These are phyloP conservation scores for Phytopythium oedochilum DNA, from an alignment of 352 stramenopile genomes.

Conservation along the genomic window DNA sequence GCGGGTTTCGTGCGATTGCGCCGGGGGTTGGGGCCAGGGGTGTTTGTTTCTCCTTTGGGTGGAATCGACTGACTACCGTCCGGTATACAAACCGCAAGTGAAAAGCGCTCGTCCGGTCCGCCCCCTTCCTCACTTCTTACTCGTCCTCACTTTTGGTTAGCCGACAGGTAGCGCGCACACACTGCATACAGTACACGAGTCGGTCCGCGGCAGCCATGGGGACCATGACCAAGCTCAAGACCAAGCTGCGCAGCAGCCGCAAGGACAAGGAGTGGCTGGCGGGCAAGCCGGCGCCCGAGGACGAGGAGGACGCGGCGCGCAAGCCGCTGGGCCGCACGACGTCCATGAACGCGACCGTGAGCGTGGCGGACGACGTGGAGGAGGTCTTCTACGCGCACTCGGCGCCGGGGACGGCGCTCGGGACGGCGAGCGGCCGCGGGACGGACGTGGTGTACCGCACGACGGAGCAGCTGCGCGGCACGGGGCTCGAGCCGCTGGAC, in stretches of 20 bases:
- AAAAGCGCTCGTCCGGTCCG: too few species aligned
- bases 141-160: constrained; percentile 4
- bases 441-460: constrained; percentile 40
- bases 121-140: neutral
- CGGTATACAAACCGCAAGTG: neutral
- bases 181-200: neutral
- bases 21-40: too few species aligned
- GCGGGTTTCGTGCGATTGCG: too few species aligned
- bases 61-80: neutral
- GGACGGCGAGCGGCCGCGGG: neutral
- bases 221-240: constrained; percentile 66
- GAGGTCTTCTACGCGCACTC: constrained; percentile 46
- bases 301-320: constrained; percentile 30
- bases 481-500: constrained; percentile 44
- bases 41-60: too few species aligned
- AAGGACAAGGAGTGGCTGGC: constrained; percentile 28
- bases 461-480: constrained; percentile 52
- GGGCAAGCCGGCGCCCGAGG: constrained; percentile 36
- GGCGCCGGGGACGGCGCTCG: constrained; percentile 9
- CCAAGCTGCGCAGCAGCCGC: constrained; percentile 38
- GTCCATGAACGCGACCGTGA: constrained; percentile 22
- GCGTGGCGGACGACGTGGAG: constrained; percentile 65
- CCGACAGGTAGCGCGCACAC: neutral
- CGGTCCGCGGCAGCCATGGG: constrained; percentile 15
- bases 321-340: constrained; percentile 26